Conservation (phyloP, 192 early-diverging fungal genomes). For the Chytriomyces hyalinus region DNA sequence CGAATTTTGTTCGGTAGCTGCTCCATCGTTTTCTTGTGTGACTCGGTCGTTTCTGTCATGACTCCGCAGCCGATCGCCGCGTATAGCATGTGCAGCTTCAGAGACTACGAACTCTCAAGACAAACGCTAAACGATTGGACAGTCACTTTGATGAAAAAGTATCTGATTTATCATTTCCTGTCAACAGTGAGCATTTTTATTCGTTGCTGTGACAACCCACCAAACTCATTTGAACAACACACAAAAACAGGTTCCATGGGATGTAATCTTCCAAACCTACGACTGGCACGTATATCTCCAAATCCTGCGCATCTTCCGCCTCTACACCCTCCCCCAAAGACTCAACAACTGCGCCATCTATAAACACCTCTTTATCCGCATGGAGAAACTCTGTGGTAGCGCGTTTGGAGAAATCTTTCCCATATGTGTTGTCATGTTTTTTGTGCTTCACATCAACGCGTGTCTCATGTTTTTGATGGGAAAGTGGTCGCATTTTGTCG, state of each 20-base stretch:
- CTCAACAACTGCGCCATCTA: neutral
- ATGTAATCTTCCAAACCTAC: neutral
- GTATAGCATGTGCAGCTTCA: conserved; percentile 24
- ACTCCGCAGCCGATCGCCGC: conserved; percentile 2
- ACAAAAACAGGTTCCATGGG: conserved; percentile 15
- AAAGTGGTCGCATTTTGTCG: conserved; percentile 14
- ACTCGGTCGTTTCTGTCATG: conserved; percentile 7
- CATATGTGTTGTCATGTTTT: conserved; percentile 7
- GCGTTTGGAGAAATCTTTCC: neutral
- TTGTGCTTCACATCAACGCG: conserved; percentile 18
- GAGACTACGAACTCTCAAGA: conserved; percentile 25
- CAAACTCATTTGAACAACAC: neutral
- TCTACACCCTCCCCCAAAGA: neutral
- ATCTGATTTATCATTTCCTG: conserved; percentile 8
- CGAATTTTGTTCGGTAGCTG: conserved; percentile 5
- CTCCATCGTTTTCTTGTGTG: conserved; percentile 1
- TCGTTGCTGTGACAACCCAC: neutral
- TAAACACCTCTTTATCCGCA: neutral
- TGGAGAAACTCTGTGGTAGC: neutral
- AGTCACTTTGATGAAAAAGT: conserved; percentile 1
- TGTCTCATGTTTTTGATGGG: conserved; percentile 26
- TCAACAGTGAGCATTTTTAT: neutral
- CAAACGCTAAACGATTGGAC: neutral
- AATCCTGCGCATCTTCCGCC: neutral
- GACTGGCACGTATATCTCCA: neutral